phyloP scores from a whole-genome alignment of 306 rosid species.

The Lupinus albus region DNA sequence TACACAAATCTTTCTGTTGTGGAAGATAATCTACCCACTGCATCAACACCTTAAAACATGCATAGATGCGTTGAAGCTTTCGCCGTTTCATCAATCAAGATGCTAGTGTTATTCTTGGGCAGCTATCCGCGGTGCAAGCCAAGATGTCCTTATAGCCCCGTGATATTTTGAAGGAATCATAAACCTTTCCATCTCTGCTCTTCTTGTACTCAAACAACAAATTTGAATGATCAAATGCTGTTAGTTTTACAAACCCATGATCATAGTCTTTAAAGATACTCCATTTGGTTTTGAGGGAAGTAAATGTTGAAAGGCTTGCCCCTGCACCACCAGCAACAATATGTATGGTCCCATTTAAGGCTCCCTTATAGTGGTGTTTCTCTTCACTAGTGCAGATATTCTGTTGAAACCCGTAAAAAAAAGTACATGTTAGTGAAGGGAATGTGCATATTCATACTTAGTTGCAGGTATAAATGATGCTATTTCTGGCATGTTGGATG shows the following conservation, averaged over 20 bases:
- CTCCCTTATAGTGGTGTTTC: conserved; percentile 64
- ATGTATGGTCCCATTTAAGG: conserved; percentile 81
- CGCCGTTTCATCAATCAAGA: conserved; percentile 48
- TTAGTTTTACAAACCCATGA: conserved; percentile 72
- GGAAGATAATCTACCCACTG: background rate
- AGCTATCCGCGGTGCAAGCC: conserved; percentile 77
- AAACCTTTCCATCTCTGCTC: conserved; percentile 82
- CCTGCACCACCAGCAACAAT: conserved; percentile 93
- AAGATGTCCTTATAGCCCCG: conserved; percentile 79
- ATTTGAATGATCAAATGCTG: conserved; percentile 77
- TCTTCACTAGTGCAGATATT: conserved; percentile 75
- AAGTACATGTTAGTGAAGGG: conserved; percentile 15
- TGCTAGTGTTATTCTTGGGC: conserved; percentile 67
- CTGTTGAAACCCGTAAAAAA: conserved; percentile 45
- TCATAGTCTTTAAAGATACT: conserved; percentile 73
- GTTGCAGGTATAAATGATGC: conserved; percentile 11
- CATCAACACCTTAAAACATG: conserved; percentile 27
- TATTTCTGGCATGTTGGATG: background rate
- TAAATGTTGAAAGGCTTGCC: conserved; percentile 65
- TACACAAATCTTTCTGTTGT: conserved; percentile 27
- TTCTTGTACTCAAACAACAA: conserved; percentile 86
- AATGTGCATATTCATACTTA: conserved; percentile 18
- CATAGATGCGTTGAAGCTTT: conserved; percentile 30
- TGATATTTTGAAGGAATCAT: conserved; percentile 72
- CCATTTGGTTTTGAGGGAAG: conserved; percentile 75